A percentile compares a stretch with the other conserved stretches of the same genome.
These are phyloP conservation scores for Moesziomyces sp. DNA, from an alignment of 1,284 basidiomycete species.

Conservation along the genomic window DNA sequence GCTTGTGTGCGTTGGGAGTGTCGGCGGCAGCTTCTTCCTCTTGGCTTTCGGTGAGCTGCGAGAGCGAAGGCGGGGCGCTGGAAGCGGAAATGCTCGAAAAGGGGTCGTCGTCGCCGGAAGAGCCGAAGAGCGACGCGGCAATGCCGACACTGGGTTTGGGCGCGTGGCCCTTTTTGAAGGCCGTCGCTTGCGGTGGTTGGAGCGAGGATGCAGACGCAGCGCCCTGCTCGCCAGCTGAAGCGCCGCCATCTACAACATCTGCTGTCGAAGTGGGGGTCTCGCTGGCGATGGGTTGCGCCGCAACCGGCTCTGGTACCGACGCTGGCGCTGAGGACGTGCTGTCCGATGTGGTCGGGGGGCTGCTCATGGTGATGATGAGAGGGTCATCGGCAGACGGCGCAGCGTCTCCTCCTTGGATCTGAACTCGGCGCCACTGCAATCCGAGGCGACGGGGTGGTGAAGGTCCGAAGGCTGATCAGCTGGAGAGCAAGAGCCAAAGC, in stretches of 20 bases:
- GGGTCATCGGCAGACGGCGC: background rate
- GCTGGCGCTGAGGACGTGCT: conserved; percentile 5
- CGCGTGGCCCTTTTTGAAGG: conserved; percentile 38
- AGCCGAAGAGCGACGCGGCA: conserved; percentile 57
- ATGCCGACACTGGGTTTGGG: conserved; percentile 56
- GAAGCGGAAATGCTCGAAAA: conserved; percentile 47
- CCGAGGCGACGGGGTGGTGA: no score
- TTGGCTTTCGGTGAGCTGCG: conserved; percentile 14
- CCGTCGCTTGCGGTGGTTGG: conserved; percentile 4
- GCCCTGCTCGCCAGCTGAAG: background rate
- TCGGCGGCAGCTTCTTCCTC: conserved; percentile 29
- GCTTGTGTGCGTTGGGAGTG: background rate
- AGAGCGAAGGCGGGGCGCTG: conserved; percentile 17
- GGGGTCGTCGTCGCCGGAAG: conserved; percentile 53
- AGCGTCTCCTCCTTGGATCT: no score
- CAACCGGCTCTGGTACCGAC: background rate
- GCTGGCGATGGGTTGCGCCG: background rate
- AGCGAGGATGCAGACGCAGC: conserved; percentile 4
- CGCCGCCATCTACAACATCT: background rate
- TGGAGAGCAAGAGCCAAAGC: no score
- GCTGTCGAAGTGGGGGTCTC: no score
- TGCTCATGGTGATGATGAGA: conserved; percentile 20
- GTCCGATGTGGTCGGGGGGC: conserved; percentile 11
- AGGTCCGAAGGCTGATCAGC: no score
- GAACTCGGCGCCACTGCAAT: no score